phyloP scores from a whole-genome alignment of 129 eudicot species.

The Erigeron canadensis region DNA sequence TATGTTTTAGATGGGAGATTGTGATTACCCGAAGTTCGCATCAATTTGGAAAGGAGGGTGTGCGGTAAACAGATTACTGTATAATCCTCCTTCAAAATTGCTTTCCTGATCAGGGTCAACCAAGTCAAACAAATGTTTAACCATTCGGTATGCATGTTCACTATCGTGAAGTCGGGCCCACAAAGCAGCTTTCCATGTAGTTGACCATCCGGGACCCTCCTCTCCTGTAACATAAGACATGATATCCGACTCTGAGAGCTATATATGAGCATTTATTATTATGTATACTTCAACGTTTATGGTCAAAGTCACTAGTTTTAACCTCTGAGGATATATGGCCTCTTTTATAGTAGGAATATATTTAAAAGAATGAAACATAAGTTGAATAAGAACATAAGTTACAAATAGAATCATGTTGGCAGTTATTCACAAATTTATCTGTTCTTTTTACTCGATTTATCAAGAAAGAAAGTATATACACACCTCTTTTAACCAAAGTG shows the following conservation, averaged over 20 bases:
- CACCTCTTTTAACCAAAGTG: conserved; percentile 69
- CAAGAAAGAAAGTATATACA: background rate
- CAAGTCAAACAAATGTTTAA: conserved; percentile 79
- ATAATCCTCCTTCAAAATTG: conserved; percentile 78
- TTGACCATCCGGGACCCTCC: conserved; percentile 99
- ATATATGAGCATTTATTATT: background rate
- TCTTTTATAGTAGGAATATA: background rate
- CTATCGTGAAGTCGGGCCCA: conserved; percentile 84
- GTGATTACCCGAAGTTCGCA: conserved; percentile 82
- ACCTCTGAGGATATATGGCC: background rate
- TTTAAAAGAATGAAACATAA: conserved; percentile 5
- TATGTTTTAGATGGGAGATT: background rate
- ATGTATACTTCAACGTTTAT: conserved; percentile 1
- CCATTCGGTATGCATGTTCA: conserved; percentile 80
- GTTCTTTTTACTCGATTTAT: background rate
- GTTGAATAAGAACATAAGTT: background rate
- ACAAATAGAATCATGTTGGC: conserved; percentile 9
- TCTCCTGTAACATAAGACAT: conserved; percentile 49
- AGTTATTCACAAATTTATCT: background rate
- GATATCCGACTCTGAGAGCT: background rate
- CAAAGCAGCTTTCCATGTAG: conserved; percentile 83
- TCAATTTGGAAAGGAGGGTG: conserved; percentile 98
- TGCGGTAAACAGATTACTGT: conserved; percentile 79
- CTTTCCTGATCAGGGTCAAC: conserved; percentile 75
- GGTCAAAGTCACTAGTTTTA: conserved; percentile 5